Base-by-base conservation (phyloP, 2,329 filamentous ascomycete genomes). In the Penicillium sp. region DNA sequence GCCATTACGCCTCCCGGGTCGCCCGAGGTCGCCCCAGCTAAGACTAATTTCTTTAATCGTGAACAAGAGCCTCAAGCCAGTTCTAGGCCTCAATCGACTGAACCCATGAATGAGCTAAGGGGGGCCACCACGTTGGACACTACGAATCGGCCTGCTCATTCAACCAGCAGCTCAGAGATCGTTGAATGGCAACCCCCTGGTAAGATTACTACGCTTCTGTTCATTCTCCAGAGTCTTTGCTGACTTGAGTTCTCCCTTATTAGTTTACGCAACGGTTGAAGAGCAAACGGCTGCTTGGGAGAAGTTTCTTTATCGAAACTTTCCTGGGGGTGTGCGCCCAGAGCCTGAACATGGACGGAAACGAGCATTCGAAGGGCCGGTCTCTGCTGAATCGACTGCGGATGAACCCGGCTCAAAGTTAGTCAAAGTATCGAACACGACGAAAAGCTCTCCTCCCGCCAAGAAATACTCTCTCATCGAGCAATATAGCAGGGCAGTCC, bases 401-500 rank as follows among this genome's bases (percentile, higher is more conserved):
- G 57, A 51, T 15, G 55, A 51, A 34, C 47, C 56, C 15, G 50
- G 49, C 15, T 38, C 59, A 2, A 72, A 72, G 48, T 52, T 50
- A 5, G 42, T 59, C 6, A 70, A 71, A 51, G 47, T 61, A 8
- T 56, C 59, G 2, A 57, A 64, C 38, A 28, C 58, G 0, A 60
- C 65, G 15, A 50, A 49, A 31, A 34, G 53, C 7, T 42, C 46
- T 4, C 45, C 53, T 15, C 54, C 61, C 12, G 50, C 39, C 21
- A 65, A 64, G 48, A 46, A 47, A 33, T 49, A 51, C 26, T 65
- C 70, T 5, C 52, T 70, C 57, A 65, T 68, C 23, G 49, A 67
- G 34, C 62, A 66, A 16, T 70, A 65, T 13, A 58, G 67, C 39
- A 69, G 67, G 48, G 62, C 62, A 15, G 64, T 73, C 13, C 70